Evolutionary conservation across 2,329 filamentous ascomycete genomes (phyloP), one percentile per base, ranked within the genome.

Genomic region (Arachnopeziza araneosa): DNA sequence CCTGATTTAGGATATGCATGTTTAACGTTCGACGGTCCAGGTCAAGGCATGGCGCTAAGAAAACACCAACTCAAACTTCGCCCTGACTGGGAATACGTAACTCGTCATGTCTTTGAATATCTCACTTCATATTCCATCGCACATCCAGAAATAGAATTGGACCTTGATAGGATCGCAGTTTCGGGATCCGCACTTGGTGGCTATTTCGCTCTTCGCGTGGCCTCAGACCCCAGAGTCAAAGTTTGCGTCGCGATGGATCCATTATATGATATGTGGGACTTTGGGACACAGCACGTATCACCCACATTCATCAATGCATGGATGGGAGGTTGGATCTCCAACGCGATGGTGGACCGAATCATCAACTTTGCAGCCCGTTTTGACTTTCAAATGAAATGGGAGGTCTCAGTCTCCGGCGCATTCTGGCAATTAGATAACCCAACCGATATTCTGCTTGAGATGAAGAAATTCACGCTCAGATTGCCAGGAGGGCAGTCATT

Each of bases 201-300:
- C 0, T 81, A 80, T 62, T 76, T 74, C 54, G 76, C 78, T 1
- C 70, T 81, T 7, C 75, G 80, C 0, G 75, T 67, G 1, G 76
- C 75, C 0, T 64, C 67, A 0, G 78, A 80, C 64, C 60, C 71
- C 0, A 74, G 79, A 0, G 69, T 80, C 70, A 75, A 74, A 58
- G 79, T 78, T 0, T 78, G 75, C 60, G 67, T 80, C 4, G 64
- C 72, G 6, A 66, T 75, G 21, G 76, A 78, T 56, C 64, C 66
- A 1, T 70, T 75, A 52, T 77, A 74, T 67, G 68, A 69, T 62
- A 60, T 77, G 60, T 74, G 64, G 59, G 70, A 72, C 54, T 60
- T 75, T 22, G 68, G 65, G 14, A 59, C 44, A 3, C 55, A 50
- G 10, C 69, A 64, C 24, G 64, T 72, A 52, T 66, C 72, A 17